Conservation (phyloP, 306 rosid genomes). For the Sindora glabra region DNA sequence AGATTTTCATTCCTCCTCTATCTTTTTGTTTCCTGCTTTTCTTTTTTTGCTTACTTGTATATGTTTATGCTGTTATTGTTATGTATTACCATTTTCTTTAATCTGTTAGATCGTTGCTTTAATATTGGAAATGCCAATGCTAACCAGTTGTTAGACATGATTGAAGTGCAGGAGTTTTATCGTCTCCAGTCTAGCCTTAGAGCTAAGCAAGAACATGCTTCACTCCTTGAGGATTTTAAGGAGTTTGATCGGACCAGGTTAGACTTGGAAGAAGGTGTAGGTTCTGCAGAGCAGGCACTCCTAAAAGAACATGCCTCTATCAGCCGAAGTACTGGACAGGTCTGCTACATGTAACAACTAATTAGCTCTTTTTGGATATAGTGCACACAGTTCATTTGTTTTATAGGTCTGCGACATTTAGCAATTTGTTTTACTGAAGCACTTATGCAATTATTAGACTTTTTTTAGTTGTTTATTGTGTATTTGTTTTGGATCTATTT, state of each 20-base stretch:
- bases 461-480: too few relatives aligned
- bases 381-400: too few relatives aligned
- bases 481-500: too few relatives aligned
- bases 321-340: slow-evolving; percentile 93
- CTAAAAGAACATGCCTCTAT: slow-evolving; percentile 76
- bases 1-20: too few relatives aligned
- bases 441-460: too few relatives aligned
- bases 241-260: slow-evolving; percentile 90
- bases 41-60: too few relatives aligned
- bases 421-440: too few relatives aligned
- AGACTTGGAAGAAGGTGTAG: slow-evolving; percentile 80
- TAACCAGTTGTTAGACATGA: slow-evolving; percentile 28
- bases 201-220: slow-evolving; percentile 93
- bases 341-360: slow-evolving; percentile 16
- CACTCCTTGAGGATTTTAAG: slow-evolving; percentile 89
- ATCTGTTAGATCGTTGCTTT: too few relatives aligned
- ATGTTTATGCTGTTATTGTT: too few relatives aligned
- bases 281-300: slow-evolving; percentile 58
- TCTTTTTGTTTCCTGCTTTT: too few relatives aligned
- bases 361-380: neutral
- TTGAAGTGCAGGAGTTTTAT: slow-evolving; percentile 91
- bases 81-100: too few relatives aligned
- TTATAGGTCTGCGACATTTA: too few relatives aligned
- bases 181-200: slow-evolving; percentile 82
- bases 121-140: slow-evolving; percentile 16